Base-by-base conservation (phyloP, 768 basidiomycete species). In the Suillus fuscotomentosus region DNA sequence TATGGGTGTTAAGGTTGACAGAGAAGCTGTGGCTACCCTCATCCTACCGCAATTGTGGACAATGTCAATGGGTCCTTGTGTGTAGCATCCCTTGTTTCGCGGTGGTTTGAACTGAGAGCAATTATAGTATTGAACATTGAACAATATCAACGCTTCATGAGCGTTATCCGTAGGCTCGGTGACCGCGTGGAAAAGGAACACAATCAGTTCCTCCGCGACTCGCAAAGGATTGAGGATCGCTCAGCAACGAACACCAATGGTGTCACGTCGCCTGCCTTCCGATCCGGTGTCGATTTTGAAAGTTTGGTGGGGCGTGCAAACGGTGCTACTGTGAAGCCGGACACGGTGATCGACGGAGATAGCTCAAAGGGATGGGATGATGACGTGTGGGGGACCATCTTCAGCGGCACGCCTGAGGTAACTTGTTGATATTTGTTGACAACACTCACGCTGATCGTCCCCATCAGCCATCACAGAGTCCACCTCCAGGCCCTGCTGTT, bases 41-140 rank as follows among this genome's bases (percentile, higher is more conserved):
- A 92, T 97, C 38, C 80, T 97, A 14, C 94, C 94, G 10, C 94
- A 97, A 80, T 78, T 96, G 34, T 99, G 97, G 97, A 82, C 90
- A 3, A 98, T 99, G 95, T 95, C 92, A 3, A 97, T 99, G 80
- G 96, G 95, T 31, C 96, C 96, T 62, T 74, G 94, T 94, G 72
- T 70, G 91, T 83, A 15, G 34, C 8, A 8, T 38, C 13, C 27
- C 15, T 48, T 36, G 24, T 42, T 11, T 50, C 62, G 34, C 53
- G 24, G 63, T 42, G 5, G 1, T 45, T 55, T 57, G 61, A 48
- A 66, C 63, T 67, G 55, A 65, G 60, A 36, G 5, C 20, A 50
- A 61, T 27, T 50, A 38, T 67, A 92, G 91, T 94, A 42, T 71
- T 94, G n/a, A 94, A 84, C 68, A 80, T 94, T 15, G 84, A 86